Evolutionary conservation across 2,329 filamentous ascomycete species (phyloP).

Genomic region (Penicillium sp.): DNA sequence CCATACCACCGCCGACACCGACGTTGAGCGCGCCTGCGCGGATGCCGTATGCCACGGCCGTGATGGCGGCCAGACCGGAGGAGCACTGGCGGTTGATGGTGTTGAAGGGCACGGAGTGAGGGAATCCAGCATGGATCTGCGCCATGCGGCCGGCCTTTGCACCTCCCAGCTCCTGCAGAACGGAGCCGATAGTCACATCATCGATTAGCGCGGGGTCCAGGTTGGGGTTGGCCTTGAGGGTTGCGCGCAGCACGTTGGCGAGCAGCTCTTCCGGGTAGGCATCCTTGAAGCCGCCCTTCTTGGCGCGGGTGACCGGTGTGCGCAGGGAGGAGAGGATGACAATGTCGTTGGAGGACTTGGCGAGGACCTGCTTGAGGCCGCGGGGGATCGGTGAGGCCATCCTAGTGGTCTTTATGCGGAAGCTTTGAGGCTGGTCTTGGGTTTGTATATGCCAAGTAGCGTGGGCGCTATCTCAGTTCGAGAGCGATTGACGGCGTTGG

Average conservation of each 20-base stretch:
- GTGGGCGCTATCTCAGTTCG: background rate
- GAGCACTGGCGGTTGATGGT: slow-evolving; percentile 88
- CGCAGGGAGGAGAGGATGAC: slow-evolving; percentile 89
- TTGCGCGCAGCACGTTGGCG: slow-evolving; percentile 61
- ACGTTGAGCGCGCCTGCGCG: slow-evolving; percentile 68
- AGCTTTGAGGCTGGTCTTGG: background rate
- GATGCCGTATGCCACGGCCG: slow-evolving; percentile 71
- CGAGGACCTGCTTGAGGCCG: slow-evolving; percentile 72
- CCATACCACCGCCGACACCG: slow-evolving; percentile 86
- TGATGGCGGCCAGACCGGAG: slow-evolving; percentile 73
- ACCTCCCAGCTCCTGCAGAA: slow-evolving; percentile 86
- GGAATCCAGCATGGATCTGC: slow-evolving; percentile 76
- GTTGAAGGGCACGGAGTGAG: slow-evolving; percentile 70
- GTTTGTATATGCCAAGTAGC: slow-evolving; percentile 6
- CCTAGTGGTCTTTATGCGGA: slow-evolving; percentile 12
- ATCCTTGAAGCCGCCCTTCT: slow-evolving; percentile 80
- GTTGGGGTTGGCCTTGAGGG: slow-evolving; percentile 68
- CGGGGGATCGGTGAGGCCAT: slow-evolving; percentile 55
- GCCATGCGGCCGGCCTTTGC: slow-evolving; percentile 90
- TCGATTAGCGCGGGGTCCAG: slow-evolving; percentile 69
- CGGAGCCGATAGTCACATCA: slow-evolving; percentile 83
- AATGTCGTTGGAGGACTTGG: slow-evolving; percentile 75
- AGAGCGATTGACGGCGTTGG: background rate
- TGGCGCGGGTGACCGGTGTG: slow-evolving; percentile 79
- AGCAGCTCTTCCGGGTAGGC: slow-evolving; percentile 90